Base-by-base conservation (phyloP, 768 basidiomycete species). In the Mrakia gelida region DNA sequence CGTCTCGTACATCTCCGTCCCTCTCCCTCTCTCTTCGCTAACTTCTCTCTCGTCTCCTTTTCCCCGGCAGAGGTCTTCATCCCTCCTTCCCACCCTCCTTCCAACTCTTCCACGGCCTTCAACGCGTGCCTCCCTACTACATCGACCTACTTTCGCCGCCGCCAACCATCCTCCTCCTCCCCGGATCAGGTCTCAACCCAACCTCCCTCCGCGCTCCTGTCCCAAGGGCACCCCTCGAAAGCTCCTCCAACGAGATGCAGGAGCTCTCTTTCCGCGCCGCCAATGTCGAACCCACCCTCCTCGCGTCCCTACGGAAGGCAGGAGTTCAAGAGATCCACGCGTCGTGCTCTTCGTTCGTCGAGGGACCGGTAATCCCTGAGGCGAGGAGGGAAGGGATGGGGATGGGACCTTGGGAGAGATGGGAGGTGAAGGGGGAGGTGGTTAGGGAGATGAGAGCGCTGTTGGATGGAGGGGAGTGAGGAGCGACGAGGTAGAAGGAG, bases 141-240 rank as follows among this genome's bases (percentile, higher is more conserved):
- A 45, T 32, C 16, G 63, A 67, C 16, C 30, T 38, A 32, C 28
- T 54, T 4, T 2, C 13, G 52, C 52, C 23, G 38, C 8, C 38
- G 8, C 38, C 16, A 56, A 38, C 83, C 0, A 73, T 83, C 9
- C 75, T 41, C 13, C 87, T 94, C 71, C 88, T 93, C 80, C 90
- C 92, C 3, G 92, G 92, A 6, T 91, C 91, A 16, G 92, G 92
- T 0, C 89, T 94, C 75, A 92, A 91, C 80, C 82, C 86, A 10
- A 81, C 85, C 13, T 92, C 88, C 1, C 84, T 90, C n/a, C 82
- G 85, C 1, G 73, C 80, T 16, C 67, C 21, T 38, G 10, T 38
- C 26, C 56, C 59, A 52, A 1, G 5, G 2, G 5, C 26, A 59
- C 18, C 59, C 18, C n/a, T 26, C 9, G 23, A 16, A 16, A 54